Conservation (phyloP, 805 yeast genomes). For the Pichia manshurica region DNA sequence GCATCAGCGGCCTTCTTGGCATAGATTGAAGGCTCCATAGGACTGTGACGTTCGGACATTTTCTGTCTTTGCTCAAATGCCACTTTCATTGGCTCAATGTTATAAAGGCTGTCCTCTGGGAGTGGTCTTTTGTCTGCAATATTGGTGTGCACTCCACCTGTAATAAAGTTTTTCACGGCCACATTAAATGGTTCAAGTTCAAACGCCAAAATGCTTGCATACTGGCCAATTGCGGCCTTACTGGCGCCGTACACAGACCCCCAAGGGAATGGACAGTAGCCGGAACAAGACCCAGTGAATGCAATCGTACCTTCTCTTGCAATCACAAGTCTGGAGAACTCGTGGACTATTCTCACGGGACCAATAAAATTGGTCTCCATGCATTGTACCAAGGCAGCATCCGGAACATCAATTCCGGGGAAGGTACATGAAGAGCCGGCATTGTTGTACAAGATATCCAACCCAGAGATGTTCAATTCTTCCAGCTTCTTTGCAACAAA, state of each 20-base stretch:
- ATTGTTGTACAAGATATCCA: slow-evolving; percentile 65
- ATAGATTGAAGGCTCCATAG: slow-evolving; percentile 54
- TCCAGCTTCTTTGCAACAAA: slow-evolving; percentile 29
- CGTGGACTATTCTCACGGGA: slow-evolving; percentile 58
- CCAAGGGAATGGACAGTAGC: slow-evolving; percentile 64
- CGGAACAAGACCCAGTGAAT: slow-evolving; percentile 71
- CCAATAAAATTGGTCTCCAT: slow-evolving; percentile 68
- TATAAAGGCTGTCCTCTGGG: slow-evolving; percentile 50
- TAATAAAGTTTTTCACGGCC: slow-evolving; percentile 58
- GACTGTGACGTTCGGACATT: slow-evolving; percentile 55
- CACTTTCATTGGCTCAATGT: slow-evolving; percentile 43
- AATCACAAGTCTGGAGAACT: slow-evolving; percentile 39
- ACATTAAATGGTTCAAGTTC: slow-evolving; percentile 73
- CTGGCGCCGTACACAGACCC: slow-evolving; percentile 59
- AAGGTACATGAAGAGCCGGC: slow-evolving; percentile 58
- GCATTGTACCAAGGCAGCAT: slow-evolving; percentile 45
- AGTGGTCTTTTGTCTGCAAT: slow-evolving; percentile 62
- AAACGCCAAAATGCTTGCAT: slow-evolving; percentile 53
- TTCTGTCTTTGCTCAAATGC: slow-evolving; percentile 46
- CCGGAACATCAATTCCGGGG: slow-evolving; percentile 58
- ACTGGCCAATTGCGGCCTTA: slow-evolving; percentile 74
- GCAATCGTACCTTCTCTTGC: slow-evolving; percentile 63
- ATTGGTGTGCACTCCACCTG: slow-evolving; percentile 71
- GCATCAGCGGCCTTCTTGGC: slow-evolving; percentile 53
- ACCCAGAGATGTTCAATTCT: slow-evolving; percentile 22